Conservation (phyloP, 352 stramenopile species). For the Phytophthora hibernalis region DNA sequence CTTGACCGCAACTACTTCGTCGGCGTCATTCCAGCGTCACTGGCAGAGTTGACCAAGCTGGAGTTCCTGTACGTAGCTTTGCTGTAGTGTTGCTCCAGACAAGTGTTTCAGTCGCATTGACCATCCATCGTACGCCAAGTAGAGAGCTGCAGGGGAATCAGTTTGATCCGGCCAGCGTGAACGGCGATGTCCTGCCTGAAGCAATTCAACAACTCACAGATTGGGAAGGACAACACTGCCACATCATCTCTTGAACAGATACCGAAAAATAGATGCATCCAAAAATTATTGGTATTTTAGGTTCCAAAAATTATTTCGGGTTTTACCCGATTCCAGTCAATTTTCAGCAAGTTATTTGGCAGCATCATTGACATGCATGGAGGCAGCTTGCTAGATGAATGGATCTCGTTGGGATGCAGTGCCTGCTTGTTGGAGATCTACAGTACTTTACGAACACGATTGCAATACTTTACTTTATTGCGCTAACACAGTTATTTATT, state of each 20-base stretch:
- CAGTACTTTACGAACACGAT: too few species aligned
- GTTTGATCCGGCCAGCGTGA: constrained; percentile 45
- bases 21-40: constrained; percentile 46
- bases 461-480: too few species aligned
- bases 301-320: too few species aligned
- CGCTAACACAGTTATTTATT: too few species aligned
- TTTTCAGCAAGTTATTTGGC: too few species aligned
- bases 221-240: constrained; percentile 43
- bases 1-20: constrained; percentile 67
- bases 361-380: too few species aligned
- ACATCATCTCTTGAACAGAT: constrained; percentile 29
- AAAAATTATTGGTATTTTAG: too few species aligned
- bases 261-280: too few species aligned
- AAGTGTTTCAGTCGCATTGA: not conserved
- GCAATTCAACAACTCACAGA: constrained; percentile 54
- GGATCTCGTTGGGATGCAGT: too few species aligned
- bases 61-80: constrained; percentile 57
- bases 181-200: constrained; percentile 45
- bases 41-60: constrained; percentile 52
- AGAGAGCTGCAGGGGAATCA: constrained; percentile 66
- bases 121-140: not conserved
- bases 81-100: not conserved
- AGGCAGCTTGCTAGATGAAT: too few species aligned
- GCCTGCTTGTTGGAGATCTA: too few species aligned
- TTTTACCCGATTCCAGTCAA: too few species aligned